Evolutionary conservation across 306 rosid species (phyloP), one percentile per base, ranked within the genome.

Genomic region (Quercus glauca): DNA sequence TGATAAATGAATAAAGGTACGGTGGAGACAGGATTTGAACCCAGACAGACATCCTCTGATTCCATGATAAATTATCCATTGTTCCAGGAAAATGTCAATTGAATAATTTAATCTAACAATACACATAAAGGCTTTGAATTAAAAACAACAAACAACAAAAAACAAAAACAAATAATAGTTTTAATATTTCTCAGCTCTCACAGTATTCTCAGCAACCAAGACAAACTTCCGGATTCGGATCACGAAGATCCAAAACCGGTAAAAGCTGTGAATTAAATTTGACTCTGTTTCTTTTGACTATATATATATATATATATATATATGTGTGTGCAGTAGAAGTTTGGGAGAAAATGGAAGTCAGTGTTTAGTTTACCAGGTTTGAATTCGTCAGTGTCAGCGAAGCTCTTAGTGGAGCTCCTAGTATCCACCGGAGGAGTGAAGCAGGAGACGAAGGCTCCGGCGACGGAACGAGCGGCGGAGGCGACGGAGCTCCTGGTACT

Each of bases 341-440:
- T 41, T 0, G 45, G 7, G 45, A 41, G 45, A 41, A 41, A 41
- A 7, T 41, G 45, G 45, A 41, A 41, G 45, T 0, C 11, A 41
- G 45, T 41, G 45, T 7, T 41, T 7, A 41, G 45, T 41, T 82
- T 73, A 93, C 93, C 91, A 6, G 89, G 85, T 73, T 65, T 91
- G 75, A 80, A 91, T 26, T 90, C 91, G 23, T 60, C 89, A 37
- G 92, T 84, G 71, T 85, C 89, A 1, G 59, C 82, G 52, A 84
- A 6, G 71, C 84, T 83, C 77, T 23, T 70, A 28, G 91, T 75
- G 35, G 94, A 88, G 74, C 21, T 84, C 33, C 58, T 84, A 5
- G 72, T n/a, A 31, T 89, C 90, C 3, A 41, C 11, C 78, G 98
- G 97, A 19, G 97, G 93, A 1, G 91, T 80, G 83, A 96, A 91